Base-by-base conservation (phyloP, 164 flowering plant species). In the Berberis vulgaris region DNA sequence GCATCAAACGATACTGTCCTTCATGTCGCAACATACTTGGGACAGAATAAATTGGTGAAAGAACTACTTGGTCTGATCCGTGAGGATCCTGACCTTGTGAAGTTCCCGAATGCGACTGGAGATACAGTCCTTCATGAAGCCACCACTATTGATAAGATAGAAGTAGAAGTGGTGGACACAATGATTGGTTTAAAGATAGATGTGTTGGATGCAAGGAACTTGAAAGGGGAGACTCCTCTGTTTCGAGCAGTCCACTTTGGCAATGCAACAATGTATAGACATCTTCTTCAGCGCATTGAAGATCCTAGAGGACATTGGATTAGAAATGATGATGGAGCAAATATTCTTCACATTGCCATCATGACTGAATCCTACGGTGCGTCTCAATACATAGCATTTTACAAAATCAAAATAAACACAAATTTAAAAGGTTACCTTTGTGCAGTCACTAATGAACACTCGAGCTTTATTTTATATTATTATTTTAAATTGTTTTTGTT, bases 161-260 rank as follows among this genome's bases (percentile, higher is more conserved):
- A 52, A 10, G 4, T 0, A 11, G 0, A 4, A 2, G n/a, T 4
- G 2, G 2, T 52, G n/a, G 8, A 7, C n/a, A 10, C n/a, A 26
- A 52, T 52, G 13, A 10, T 52, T 12, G n/a, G n/a, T 0, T 3
- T 10, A 4, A 52, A 10, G n/a, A 12, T 26, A 4, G 54, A 9
- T 52, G 10, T 52, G 54, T 10, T 52, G 11, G n/a, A 12, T 10
- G 11, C n/a, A 26, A 12, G n/a, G 4, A 52, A 52, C 54, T 10
- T 10, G 1, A 52, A 52, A 3, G 54, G 13, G 4, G 54, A 52
- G n/a, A 10, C n/a, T 4, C 54, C 54, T 52, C 54, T 52, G 4
- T 52, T 52, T 52, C 54, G 54, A 1, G 54, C 54, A 52, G 54
- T 52, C 54, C 54, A 9, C 54, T 52, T 52, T 52, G 54, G 54